Percentiles rank a stretch among this genome's conserved stretches.
Conservation (phyloP, 371 early-diverging fungal species). For the Lichtheimia hyalospora region DNA sequence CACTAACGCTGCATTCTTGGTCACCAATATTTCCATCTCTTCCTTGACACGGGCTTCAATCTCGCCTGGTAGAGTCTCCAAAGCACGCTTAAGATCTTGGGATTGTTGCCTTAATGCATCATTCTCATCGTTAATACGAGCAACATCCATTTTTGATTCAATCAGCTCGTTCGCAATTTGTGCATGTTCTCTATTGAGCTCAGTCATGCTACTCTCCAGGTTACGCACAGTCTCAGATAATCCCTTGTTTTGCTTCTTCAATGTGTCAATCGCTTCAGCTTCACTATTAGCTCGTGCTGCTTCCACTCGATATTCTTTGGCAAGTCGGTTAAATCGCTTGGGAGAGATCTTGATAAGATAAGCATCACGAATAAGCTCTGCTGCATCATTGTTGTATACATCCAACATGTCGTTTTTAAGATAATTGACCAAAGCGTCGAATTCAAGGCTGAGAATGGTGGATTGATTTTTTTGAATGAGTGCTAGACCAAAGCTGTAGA, state of each 20-base stretch:
- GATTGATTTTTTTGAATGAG: slow-evolving; percentile 80
- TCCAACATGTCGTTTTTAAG: slow-evolving; percentile 81
- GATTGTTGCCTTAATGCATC: slow-evolving; percentile 64
- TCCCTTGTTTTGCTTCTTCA: slow-evolving; percentile 71
- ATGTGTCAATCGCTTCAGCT: slow-evolving; percentile 59
- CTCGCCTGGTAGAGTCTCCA: slow-evolving; percentile 54
- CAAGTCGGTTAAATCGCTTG: slow-evolving; percentile 66
- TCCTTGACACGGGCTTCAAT: slow-evolving; percentile 73
- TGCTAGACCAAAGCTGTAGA: slow-evolving; percentile 84
- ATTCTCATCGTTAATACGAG: slow-evolving; percentile 56
- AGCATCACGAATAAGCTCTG: slow-evolving; percentile 79
- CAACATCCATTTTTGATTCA: slow-evolving; percentile 60
- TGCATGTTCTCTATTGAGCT: slow-evolving; percentile 72
- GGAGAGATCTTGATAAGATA: slow-evolving; percentile 71
- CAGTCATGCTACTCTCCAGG: slow-evolving; percentile 60
- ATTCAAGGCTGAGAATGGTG: slow-evolving; percentile 74
- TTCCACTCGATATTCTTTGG: slow-evolving; percentile 71
- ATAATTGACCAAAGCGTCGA: slow-evolving; percentile 80
- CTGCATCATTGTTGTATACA: slow-evolving; percentile 54
- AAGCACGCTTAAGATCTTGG: slow-evolving; percentile 51
- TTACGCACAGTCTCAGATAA: slow-evolving; percentile 58
- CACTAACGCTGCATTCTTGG: slow-evolving; percentile 78
- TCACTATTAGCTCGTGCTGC: slow-evolving; percentile 65
- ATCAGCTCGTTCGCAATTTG: slow-evolving; percentile 58
- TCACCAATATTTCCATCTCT: slow-evolving; percentile 80